phyloP scores from a whole-genome alignment of 2,329 filamentous ascomycete genomes.

The Corynespora cassiicola region DNA sequence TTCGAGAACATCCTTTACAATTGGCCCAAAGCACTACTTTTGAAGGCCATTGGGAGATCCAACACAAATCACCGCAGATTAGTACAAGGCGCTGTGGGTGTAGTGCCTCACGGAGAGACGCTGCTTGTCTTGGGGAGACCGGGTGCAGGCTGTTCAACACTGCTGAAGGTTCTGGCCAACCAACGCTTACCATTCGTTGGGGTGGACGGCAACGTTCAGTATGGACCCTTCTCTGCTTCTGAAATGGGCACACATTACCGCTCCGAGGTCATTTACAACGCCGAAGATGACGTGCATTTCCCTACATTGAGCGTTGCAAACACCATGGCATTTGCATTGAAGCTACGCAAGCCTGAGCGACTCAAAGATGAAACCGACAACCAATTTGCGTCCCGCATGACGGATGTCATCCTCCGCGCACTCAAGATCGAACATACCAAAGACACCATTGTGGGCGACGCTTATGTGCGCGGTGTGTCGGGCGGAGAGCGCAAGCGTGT shows the following conservation, averaged over 20 bases:
- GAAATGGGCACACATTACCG: slow-evolving; percentile 77
- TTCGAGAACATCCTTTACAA: too few species aligned
- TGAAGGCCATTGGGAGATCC: too few species aligned
- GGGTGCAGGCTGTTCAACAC: slow-evolving; percentile 64
- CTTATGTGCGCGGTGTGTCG: slow-evolving; percentile 64
- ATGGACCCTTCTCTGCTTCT: too few species aligned
- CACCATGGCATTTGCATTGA: slow-evolving; percentile 77
- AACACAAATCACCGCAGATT: too few species aligned
- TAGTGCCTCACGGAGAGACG: slow-evolving; percentile 58
- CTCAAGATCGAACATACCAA: slow-evolving; percentile 59
- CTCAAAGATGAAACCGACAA: slow-evolving; percentile 39
- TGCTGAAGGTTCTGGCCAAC: slow-evolving; percentile 64
- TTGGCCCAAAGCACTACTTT: too few species aligned
- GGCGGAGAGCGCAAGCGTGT: slow-evolving; percentile 66
- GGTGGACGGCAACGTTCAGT: too few species aligned
- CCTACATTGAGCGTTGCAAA: slow-evolving; percentile 77
- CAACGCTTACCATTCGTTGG: too few species aligned
- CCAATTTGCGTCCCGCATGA: slow-evolving; percentile 50
- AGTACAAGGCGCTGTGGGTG: too few species aligned
- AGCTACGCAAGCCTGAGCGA: too few species aligned
- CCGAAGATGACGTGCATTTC: slow-evolving; percentile 82
- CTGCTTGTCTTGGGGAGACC: slow-evolving; percentile 47
- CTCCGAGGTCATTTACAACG: slow-evolving; percentile 84
- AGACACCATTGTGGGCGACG: slow-evolving; percentile 59
- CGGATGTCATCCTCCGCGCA: slow-evolving; percentile 56